Conservation (phyloP, 257 asterid genomes). For the Verbascum thapsus region DNA sequence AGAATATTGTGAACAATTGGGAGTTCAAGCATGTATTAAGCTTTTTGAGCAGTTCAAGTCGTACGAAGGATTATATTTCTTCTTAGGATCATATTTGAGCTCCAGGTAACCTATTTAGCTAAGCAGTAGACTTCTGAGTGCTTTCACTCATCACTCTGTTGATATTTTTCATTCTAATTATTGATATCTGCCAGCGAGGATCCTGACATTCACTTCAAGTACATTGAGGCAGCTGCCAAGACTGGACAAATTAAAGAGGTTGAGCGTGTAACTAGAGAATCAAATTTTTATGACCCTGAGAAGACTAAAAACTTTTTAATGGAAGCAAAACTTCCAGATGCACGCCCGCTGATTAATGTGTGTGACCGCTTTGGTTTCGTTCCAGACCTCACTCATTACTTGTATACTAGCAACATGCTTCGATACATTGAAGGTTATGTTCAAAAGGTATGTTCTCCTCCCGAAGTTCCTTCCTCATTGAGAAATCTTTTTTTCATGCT, state of each 20-base stretch:
- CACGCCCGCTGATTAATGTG: slow-evolving; percentile 93
- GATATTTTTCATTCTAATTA: slow-evolving; percentile 24
- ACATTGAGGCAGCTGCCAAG: slow-evolving; percentile 98
- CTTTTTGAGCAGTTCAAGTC: slow-evolving; percentile 98
- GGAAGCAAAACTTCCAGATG: slow-evolving; percentile 99
- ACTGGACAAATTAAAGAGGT: slow-evolving; percentile 99
- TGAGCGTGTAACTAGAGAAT: slow-evolving; percentile 98
- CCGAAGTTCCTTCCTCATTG: not conserved
- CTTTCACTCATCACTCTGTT: not conserved
- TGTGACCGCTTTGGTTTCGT: slow-evolving; percentile 99
- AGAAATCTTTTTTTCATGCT: slow-evolving; percentile 14
- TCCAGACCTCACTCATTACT: slow-evolving; percentile 95
- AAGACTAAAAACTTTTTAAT: slow-evolving; percentile 94
- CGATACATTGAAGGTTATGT: slow-evolving; percentile 99
- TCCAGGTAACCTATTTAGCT: slow-evolving; percentile 63
- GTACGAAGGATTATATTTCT: slow-evolving; percentile 94
- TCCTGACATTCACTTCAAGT: slow-evolving; percentile 97
- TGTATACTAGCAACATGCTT: slow-evolving; percentile 92
- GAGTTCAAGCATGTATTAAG: slow-evolving; percentile 90
- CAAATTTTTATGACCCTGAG: slow-evolving; percentile 92
- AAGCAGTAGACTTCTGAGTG: slow-evolving; percentile 22
- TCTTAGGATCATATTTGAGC: slow-evolving; percentile 97
- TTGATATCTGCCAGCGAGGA: slow-evolving; percentile 77
- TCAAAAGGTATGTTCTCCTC: slow-evolving; percentile 70
- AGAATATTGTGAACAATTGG: slow-evolving; percentile 97